A percentile compares a stretch with the other conserved stretches of the same genome.
phyloP scores from a whole-genome alignment of 116 monocot species.

The Thalassia testudinum region DNA sequence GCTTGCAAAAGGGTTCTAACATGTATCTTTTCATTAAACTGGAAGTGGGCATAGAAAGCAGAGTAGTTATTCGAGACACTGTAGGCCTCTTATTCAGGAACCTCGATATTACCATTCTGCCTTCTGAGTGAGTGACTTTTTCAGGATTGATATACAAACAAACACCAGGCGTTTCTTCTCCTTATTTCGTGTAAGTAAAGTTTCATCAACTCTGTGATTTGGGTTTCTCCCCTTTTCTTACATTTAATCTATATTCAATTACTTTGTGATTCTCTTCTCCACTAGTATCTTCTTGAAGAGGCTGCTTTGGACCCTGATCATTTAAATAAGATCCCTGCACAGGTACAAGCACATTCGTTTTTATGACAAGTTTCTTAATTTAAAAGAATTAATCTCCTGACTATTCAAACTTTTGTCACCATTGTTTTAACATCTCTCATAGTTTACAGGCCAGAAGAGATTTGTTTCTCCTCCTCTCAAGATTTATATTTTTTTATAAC shows the following conservation, averaged over 20 bases:
- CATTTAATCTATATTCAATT: not conserved
- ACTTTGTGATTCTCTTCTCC: not conserved
- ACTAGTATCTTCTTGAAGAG: slow-evolving; percentile 89
- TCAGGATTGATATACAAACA: slow-evolving; percentile 97
- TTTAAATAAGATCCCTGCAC: slow-evolving; percentile 47
- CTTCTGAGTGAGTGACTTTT: not conserved
- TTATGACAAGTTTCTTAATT: not conserved
- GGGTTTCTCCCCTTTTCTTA: not conserved
- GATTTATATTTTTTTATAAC: slow-evolving; percentile 80
- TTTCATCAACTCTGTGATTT: not conserved
- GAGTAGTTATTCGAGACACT: no score
- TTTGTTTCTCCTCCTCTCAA: slow-evolving; percentile 73
- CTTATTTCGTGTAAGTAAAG: slow-evolving; percentile 53
- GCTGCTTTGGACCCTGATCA: slow-evolving; percentile 48
- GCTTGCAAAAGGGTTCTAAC: no score
- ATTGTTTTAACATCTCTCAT: slow-evolving; percentile 5
- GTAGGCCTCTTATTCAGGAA: no score
- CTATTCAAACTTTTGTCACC: no score
- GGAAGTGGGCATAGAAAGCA: no score
- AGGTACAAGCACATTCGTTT: slow-evolving; percentile 27
- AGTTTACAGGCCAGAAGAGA: slow-evolving; percentile 46
- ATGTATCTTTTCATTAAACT: no score
- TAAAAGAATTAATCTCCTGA: no score
- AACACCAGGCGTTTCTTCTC: slow-evolving; percentile 83
- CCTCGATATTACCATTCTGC: no score